Evolutionary conservation across 257 asterid species (phyloP).

Genomic region (Solanum ossicruentum): DNA sequence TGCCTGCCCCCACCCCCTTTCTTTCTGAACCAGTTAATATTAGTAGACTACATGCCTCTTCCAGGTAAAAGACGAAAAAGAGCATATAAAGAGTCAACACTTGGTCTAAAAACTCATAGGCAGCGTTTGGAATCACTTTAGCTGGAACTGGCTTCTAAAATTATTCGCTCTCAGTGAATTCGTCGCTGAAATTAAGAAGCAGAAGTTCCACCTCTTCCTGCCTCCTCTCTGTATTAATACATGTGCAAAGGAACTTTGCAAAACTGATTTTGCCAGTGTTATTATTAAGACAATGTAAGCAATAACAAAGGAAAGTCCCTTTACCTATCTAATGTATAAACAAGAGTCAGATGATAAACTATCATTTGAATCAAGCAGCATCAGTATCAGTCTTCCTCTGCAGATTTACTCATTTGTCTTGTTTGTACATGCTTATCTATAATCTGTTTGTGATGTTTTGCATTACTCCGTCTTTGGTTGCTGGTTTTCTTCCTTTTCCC

Average conservation of each 20-base stretch:
- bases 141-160: background rate
- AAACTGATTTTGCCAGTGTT: background rate
- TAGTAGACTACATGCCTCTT: background rate
- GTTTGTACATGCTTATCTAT: background rate
- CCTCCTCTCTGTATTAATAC: background rate
- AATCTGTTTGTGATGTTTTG: background rate
- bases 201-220: background rate
- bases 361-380: background rate
- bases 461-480: background rate
- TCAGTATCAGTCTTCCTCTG: background rate
- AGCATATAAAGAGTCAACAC: background rate
- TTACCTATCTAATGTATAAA: background rate
- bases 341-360: background rate
- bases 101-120: background rate
- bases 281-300: background rate
- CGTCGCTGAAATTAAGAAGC: background rate
- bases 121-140: background rate
- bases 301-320: background rate
- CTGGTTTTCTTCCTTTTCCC: background rate
- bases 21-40: background rate
- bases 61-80: background rate
- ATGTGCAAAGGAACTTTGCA: background rate
- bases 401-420: background rate
- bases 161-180: background rate
- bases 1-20: background rate